Base-by-base conservation (phyloP, 331 rosid genomes). In the Acacia pycnantha region DNA sequence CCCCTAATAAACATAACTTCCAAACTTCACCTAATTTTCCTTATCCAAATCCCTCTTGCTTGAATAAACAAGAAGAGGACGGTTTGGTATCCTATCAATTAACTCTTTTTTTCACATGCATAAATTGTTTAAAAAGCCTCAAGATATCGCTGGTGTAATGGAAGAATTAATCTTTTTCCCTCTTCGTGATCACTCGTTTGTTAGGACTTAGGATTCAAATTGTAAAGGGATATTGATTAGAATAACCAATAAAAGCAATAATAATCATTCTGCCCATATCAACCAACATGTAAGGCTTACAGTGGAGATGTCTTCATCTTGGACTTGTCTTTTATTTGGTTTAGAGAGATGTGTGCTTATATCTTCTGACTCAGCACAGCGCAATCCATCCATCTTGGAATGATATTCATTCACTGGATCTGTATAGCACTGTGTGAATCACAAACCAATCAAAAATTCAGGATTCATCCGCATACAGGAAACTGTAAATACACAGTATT, bases 371-470 rank as follows among this genome's bases (percentile, higher is more conserved):
- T 88, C 88, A 19, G 90, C 81, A 91, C 86, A 93, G 68, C 84
- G 87, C 74, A 75, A 56, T 71, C 82, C 97, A 46, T 88, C 96
- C 88, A 66, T 88, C 80, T 90, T 93, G 79, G 97, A 92, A 82
- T 91, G 92, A 77, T 87, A 88, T 84, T 95, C 97, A 83, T 81
- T 84, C 81, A 66, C 90, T 16, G 98, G 94, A 89, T 95, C 98
- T 77, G 29, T 90, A 88, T 92, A 93, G 65, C 84, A 88, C 97
- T 95, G 97, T 74, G 46, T 77, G 79, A 86, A 82, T 66, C 14
- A 68, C 37, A 44, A 53, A 66, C 54, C 70, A 75, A 47, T 86
- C 72, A 86, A 62, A 86, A 82, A 64, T 77, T 69, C 12, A 53
- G 68, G 61, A 56, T n/a, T 56, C 35, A 72, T 40, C 12, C 43